Percentiles rank a stretch among this genome's conserved stretches.
Evolutionary conservation across 768 basidiomycete species (phyloP).

Genomic region (Mycena capillaripes): DNA sequence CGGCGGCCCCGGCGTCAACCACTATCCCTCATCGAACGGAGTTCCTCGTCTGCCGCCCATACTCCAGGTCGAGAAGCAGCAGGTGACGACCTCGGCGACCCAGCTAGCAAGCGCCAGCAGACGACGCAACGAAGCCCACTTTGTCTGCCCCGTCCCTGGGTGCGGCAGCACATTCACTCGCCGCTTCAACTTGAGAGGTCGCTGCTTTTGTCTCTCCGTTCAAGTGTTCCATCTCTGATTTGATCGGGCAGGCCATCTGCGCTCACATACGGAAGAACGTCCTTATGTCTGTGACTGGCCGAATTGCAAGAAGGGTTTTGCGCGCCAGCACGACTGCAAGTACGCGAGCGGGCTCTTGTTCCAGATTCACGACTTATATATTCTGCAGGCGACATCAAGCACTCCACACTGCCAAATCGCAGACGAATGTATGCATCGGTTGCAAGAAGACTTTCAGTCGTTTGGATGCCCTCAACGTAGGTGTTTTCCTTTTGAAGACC

Average conservation of each 20-base stretch:
- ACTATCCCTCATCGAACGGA: constrained; percentile 66
- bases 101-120: constrained; percentile 93
- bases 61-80: constrained; percentile 92
- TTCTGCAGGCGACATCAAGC: constrained; percentile 86
- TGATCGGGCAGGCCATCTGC: constrained; percentile 78
- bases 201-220: constrained; percentile 27
- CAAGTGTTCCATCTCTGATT: constrained; percentile 10
- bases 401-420: constrained; percentile 86
- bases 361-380: constrained; percentile 17
- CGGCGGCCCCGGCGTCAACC: constrained; percentile 65
- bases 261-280: constrained; percentile 95
- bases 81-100: constrained; percentile 95
- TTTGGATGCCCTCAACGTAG: constrained; percentile 93
- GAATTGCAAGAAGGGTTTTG: constrained; percentile 95
- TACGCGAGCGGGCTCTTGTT: constrained; percentile 50
- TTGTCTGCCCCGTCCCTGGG: constrained; percentile 93
- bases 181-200: constrained; percentile 89
- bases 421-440: constrained; percentile 89
- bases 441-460: constrained; percentile 97
- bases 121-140: constrained; percentile 91
- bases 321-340: constrained; percentile 98
- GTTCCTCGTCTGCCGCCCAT: constrained; percentile 82
- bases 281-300: constrained; percentile 96
- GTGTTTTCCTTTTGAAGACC: constrained; percentile 49
- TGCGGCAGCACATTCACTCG: constrained; percentile 98